Evolutionary conservation across 2,329 filamentous ascomycete genomes (phyloP).

Genomic region (Colletotrichum tamarilloi): DNA sequence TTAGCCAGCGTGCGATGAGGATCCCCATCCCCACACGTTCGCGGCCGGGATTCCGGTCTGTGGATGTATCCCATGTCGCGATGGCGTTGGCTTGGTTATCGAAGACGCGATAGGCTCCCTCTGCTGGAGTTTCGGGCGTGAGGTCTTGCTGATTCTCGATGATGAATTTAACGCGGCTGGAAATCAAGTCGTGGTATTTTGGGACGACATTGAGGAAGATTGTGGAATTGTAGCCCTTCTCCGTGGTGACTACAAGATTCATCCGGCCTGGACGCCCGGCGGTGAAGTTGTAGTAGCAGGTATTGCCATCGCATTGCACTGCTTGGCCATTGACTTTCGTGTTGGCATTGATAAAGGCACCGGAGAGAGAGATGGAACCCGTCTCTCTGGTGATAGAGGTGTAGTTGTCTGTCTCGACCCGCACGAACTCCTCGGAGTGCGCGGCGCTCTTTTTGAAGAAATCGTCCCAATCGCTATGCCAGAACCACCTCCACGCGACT

Average conservation of each 20-base stretch:
- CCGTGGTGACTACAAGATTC: not conserved
- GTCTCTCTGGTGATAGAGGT: conserved; percentile 8
- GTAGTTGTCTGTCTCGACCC: conserved; percentile 11
- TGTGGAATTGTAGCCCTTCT: not conserved
- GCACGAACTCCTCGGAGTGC: conserved; percentile 21
- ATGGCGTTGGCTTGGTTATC: conserved; percentile 29
- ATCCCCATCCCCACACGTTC: conserved; percentile 33
- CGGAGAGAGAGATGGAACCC: not conserved
- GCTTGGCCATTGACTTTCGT: conserved; percentile 10
- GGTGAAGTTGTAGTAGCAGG: not conserved
- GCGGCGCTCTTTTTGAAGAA: conserved; percentile 22
- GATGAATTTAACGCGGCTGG: conserved; percentile 27
- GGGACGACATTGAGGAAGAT: conserved; percentile 33
- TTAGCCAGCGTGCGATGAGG: conserved; percentile 30
- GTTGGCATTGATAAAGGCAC: conserved; percentile 4
- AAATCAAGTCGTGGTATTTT: conserved; percentile 13
- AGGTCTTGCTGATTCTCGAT: conserved; percentile 27
- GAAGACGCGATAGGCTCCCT: conserved; percentile 27
- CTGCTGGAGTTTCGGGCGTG: not conserved
- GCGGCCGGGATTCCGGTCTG: conserved; percentile 29
- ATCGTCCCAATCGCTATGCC: conserved; percentile 28
- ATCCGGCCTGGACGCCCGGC: conserved; percentile 14
- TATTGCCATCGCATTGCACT: not conserved
- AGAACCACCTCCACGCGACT: conserved; percentile 28
- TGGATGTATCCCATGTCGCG: conserved; percentile 21